Percentiles rank a stretch among this genome's conserved stretches.
Conservation (phyloP, 768 basidiomycete genomes). For the Amanita muscaria region DNA sequence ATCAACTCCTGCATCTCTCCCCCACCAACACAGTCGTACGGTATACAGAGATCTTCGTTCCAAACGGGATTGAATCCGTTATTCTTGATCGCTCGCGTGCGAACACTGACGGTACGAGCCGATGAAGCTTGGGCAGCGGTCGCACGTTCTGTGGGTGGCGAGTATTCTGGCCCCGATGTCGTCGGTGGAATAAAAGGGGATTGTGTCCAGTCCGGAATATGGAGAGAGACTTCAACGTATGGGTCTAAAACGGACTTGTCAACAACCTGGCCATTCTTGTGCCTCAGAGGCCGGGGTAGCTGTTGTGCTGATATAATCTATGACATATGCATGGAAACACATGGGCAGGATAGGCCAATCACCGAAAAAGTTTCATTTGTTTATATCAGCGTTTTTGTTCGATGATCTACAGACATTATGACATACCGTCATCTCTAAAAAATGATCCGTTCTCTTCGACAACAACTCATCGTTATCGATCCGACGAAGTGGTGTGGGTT, state of each 20-base stretch:
- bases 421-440: slow-evolving; percentile 47
- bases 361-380: too few species aligned
- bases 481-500: slow-evolving; percentile 68
- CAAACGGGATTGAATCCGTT: slow-evolving; percentile 93
- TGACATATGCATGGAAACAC: background rate
- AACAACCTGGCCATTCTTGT: slow-evolving; percentile 51
- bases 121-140: slow-evolving; percentile 20
- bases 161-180: slow-evolving; percentile 13
- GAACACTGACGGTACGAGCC: slow-evolving; percentile 39
- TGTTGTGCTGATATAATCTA: slow-evolving; percentile 83
- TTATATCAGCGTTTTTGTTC: background rate
- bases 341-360: too few species aligned
- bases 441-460: slow-evolving; percentile 46
- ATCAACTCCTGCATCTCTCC: slow-evolving; percentile 70
- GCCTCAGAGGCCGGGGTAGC: slow-evolving; percentile 66
- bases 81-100: slow-evolving; percentile 63
- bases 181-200: slow-evolving; percentile 18
- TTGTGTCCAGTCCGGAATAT: slow-evolving; percentile 62
- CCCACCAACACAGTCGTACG: slow-evolving; percentile 68
- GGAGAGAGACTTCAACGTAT: slow-evolving; percentile 72
- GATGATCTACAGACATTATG: too few species aligned
- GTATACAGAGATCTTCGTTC: slow-evolving; percentile 59
- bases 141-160: slow-evolving; percentile 15
- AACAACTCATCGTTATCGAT: slow-evolving; percentile 49
- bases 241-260: slow-evolving; percentile 57